Evolutionary conservation across 495 filamentous ascomycete species (phyloP).

Genomic region (Friedmanniomyces simplex): DNA sequence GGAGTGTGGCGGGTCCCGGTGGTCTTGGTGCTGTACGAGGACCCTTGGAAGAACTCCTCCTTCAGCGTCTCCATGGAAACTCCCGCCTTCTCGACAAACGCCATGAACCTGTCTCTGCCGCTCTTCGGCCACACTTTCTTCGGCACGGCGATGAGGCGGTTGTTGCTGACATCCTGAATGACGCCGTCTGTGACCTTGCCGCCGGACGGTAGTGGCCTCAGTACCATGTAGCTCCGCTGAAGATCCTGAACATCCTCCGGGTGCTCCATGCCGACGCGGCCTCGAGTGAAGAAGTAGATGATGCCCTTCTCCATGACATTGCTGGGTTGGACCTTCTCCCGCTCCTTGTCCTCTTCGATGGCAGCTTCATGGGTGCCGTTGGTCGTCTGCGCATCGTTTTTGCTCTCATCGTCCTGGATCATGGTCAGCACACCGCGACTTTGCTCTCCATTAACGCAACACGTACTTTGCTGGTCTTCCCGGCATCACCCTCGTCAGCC

Average conservation of each 20-base stretch:
- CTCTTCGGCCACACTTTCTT: constrained; percentile 79
- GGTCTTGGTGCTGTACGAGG: constrained; percentile 69
- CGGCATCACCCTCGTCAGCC: constrained; percentile 13
- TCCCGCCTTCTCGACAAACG: constrained; percentile 71
- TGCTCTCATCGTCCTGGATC: neutral
- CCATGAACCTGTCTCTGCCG: constrained; percentile 62
- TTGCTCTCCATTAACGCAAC: neutral
- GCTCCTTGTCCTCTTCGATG: constrained; percentile 31
- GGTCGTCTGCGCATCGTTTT: constrained; percentile 1
- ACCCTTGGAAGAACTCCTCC: constrained; percentile 55
- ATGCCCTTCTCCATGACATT: constrained; percentile 82
- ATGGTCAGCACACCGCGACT: neutral
- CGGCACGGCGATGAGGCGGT: constrained; percentile 65
- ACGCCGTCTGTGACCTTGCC: constrained; percentile 55
- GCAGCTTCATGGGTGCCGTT: constrained; percentile 6
- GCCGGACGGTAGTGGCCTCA: constrained; percentile 63
- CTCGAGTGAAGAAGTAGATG: constrained; percentile 88
- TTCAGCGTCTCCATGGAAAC: constrained; percentile 59
- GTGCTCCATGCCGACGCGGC: constrained; percentile 61
- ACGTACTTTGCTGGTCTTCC: constrained; percentile 15
- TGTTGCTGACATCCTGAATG: constrained; percentile 53
- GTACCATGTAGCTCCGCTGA: constrained; percentile 69
- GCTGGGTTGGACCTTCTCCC: constrained; percentile 51
- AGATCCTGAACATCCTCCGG: constrained; percentile 63
- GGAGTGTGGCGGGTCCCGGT: constrained; percentile 58